phyloP scores from a whole-genome alignment of 345 rosid species.

The Brassica cretica region DNA sequence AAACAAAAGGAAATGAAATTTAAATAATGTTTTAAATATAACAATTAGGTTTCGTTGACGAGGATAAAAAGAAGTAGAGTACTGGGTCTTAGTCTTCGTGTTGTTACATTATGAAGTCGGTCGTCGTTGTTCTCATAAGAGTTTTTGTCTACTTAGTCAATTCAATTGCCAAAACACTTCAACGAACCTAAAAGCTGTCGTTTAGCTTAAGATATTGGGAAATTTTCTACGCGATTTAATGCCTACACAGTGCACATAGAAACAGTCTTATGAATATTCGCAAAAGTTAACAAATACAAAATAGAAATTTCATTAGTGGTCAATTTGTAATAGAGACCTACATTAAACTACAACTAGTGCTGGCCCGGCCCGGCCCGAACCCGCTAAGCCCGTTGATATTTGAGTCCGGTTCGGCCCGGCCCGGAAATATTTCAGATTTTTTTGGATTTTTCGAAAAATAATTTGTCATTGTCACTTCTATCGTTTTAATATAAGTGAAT shows the following conservation, averaged over 20 bases:
- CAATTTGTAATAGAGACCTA: background rate
- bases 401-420: no score
- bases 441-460: no score
- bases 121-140: slow-evolving; percentile 24
- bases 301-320: background rate
- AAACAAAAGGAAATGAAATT: background rate
- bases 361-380: no score
- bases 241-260: background rate
- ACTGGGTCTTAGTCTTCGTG: slow-evolving; percentile 36
- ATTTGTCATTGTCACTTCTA: no score
- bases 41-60: slow-evolving; percentile 29
- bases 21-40: slow-evolving; percentile 2
- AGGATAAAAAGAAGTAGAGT: slow-evolving; percentile 28
- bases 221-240: background rate
- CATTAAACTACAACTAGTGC: no score
- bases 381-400: no score
- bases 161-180: slow-evolving; percentile 31
- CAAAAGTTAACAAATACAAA: background rate
- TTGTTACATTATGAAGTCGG: slow-evolving; percentile 30
- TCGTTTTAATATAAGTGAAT: no score
- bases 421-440: no score
- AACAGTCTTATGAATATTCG: slow-evolving; percentile 6
- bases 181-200: slow-evolving; percentile 17
- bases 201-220: background rate
- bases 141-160: slow-evolving; percentile 37